These are phyloP conservation scores for Penicillium hesseltinei DNA, from an alignment of 2,329 filamentous ascomycete species.

Conservation along the genomic window DNA sequence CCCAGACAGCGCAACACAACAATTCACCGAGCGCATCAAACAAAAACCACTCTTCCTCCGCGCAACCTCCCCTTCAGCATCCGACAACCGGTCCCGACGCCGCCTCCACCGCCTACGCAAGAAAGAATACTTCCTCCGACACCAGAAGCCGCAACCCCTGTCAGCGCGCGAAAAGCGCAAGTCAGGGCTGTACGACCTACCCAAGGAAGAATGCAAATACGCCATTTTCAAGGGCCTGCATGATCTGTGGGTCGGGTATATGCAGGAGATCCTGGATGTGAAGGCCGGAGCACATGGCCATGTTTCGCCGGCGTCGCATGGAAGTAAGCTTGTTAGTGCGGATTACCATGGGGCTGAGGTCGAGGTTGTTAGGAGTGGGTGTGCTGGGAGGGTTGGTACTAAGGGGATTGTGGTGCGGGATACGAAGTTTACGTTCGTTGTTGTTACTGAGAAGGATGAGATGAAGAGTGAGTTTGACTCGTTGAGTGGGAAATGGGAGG, in stretches of 20 bases:
- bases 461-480: conserved; percentile 59
- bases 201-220: conserved; percentile 67
- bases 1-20: conserved; percentile 65
- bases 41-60: conserved; percentile 77
- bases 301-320: conserved; percentile 57
- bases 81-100: conserved; percentile 55
- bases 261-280: conserved; percentile 72
- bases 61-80: conserved; percentile 66
- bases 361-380: conserved; percentile 78
- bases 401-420: conserved; percentile 87
- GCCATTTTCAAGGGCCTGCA: conserved; percentile 75
- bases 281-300: conserved; percentile 36
- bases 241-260: conserved; percentile 78
- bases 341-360: conserved; percentile 88
- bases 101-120: conserved; percentile 50
- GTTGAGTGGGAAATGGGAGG: background rate
- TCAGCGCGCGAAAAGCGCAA: conserved; percentile 75
- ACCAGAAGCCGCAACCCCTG: conserved; percentile 64
- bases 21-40: conserved; percentile 80
- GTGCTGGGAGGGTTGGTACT: conserved; percentile 76
- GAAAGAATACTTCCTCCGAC: conserved; percentile 46
- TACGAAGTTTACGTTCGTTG: conserved; percentile 78
- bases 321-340: conserved; percentile 70
- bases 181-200: conserved; percentile 72
- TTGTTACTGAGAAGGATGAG: conserved; percentile 69